A percentile compares a stretch with the other conserved stretches of the same genome.
These are phyloP conservation scores for Plectosphaerella cucumerina DNA, from an alignment of 2,329 filamentous ascomycete species.

Conservation along the genomic window DNA sequence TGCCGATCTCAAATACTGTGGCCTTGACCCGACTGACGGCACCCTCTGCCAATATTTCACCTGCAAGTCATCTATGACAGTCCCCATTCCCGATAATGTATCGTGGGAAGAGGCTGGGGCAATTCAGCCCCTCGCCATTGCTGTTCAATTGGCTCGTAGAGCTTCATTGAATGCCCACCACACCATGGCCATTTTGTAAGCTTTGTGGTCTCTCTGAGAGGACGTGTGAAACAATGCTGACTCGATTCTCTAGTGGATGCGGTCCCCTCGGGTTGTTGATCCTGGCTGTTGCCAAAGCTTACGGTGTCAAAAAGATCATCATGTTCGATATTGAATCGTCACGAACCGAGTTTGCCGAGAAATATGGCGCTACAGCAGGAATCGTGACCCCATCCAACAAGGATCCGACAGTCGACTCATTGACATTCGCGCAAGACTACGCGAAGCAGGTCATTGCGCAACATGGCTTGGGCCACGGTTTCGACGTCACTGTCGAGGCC, in stretches of 20 bases:
- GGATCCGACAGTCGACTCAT: slow-evolving; percentile 5
- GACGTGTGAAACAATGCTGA: background rate
- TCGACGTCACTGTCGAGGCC: slow-evolving; percentile 17
- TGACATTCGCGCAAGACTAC: slow-evolving; percentile 12
- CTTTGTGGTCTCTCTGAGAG: background rate
- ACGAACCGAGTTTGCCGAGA: slow-evolving; percentile 16
- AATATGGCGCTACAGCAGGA: slow-evolving; percentile 16
- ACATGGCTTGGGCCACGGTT: slow-evolving; percentile 13
- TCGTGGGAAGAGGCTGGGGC: slow-evolving; percentile 61
- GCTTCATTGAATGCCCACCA: slow-evolving; percentile 25
- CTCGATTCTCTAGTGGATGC: slow-evolving; percentile 16
- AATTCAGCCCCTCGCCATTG: slow-evolving; percentile 60
- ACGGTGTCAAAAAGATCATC: slow-evolving; percentile 20
- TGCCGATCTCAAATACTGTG: slow-evolving; percentile 60
- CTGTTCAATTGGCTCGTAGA: slow-evolving; percentile 56
- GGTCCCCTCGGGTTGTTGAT: slow-evolving; percentile 21
- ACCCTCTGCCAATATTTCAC: slow-evolving; percentile 62
- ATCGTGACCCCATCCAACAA: slow-evolving; percentile 13
- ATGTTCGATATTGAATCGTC: slow-evolving; percentile 22
- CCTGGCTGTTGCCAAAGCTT: slow-evolving; percentile 19
- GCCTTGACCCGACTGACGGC: slow-evolving; percentile 64
- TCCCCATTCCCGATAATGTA: slow-evolving; percentile 57
- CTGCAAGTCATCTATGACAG: slow-evolving; percentile 50
- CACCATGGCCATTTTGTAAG: slow-evolving; percentile 22
- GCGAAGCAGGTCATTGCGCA: slow-evolving; percentile 11